A percentile compares a stretch with the other conserved stretches of the same genome.
Conservation (phyloP, 257 asterid genomes). For the Solanum tarijense region DNA sequence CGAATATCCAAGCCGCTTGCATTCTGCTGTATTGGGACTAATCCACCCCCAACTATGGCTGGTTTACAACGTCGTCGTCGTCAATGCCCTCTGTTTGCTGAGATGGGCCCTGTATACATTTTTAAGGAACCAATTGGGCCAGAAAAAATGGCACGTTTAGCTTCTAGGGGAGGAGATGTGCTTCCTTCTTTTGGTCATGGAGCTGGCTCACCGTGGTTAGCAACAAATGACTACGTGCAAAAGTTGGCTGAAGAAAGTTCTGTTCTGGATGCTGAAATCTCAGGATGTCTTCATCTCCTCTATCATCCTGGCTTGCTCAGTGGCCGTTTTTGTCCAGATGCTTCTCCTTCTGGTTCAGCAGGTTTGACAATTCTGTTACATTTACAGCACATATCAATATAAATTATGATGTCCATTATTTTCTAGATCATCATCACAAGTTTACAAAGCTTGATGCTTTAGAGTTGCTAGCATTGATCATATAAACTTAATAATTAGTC, state of each 20-base stretch:
- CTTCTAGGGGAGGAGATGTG: slow-evolving; percentile 86
- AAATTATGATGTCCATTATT: neutral
- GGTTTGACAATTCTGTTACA: slow-evolving; percentile 32
- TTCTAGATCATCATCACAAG: neutral
- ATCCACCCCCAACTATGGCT: slow-evolving; percentile 99
- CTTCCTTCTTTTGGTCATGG: slow-evolving; percentile 90
- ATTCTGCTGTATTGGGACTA: slow-evolving; percentile 96
- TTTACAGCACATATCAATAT: neutral
- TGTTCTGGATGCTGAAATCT: slow-evolving; percentile 67
- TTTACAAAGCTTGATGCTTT: neutral
- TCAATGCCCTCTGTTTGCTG: slow-evolving; percentile 97
- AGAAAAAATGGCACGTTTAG: slow-evolving; percentile 74
- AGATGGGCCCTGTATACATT: slow-evolving; percentile 93
- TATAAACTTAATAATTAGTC: neutral
- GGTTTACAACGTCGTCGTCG: slow-evolving; percentile 98
- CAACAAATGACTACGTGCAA: slow-evolving; percentile 55
- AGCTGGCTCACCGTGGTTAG: slow-evolving; percentile 86
- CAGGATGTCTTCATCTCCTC: slow-evolving; percentile 80
- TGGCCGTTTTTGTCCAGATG: slow-evolving; percentile 97
- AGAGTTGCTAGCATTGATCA: neutral
- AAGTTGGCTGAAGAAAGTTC: slow-evolving; percentile 65
- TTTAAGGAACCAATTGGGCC: slow-evolving; percentile 91
- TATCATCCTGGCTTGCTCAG: slow-evolving; percentile 87
- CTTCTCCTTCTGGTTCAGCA: slow-evolving; percentile 93
- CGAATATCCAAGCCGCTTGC: slow-evolving; percentile 97